These are phyloP conservation scores for Penicillium pulvis DNA, from an alignment of 495 filamentous ascomycete species.

Conservation along the genomic window DNA sequence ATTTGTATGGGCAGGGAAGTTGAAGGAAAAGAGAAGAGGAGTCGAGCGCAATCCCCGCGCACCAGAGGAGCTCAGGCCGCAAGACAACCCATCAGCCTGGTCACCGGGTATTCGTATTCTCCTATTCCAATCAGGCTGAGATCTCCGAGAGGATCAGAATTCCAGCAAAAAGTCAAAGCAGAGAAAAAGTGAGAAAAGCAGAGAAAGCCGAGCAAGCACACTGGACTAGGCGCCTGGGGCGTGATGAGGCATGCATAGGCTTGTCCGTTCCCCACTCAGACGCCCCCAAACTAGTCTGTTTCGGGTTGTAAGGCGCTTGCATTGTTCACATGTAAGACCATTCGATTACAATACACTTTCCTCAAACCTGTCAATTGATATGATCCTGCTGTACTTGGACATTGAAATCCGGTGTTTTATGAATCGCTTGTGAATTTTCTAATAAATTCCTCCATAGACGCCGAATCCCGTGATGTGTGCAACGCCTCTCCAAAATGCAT, in stretches of 20 bases:
- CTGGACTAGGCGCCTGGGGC: slow-evolving; percentile 28
- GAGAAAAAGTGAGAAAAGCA: background rate
- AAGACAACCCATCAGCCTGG: slow-evolving; percentile 15
- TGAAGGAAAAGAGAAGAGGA: slow-evolving; percentile 10
- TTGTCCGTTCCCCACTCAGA: slow-evolving; percentile 23
- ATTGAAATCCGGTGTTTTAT: background rate
- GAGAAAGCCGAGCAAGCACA: slow-evolving; percentile 3
- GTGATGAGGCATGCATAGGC: slow-evolving; percentile 31
- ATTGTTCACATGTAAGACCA: background rate
- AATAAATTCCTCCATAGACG: slow-evolving; percentile 12
- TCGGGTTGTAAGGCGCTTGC: slow-evolving; percentile 25
- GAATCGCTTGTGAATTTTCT: slow-evolving; percentile 10
- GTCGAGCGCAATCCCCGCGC: slow-evolving; percentile 11
- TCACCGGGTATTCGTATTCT: slow-evolving; percentile 2
- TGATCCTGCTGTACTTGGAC: too few relatives aligned
- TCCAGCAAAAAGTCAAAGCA: background rate
- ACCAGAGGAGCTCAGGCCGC: slow-evolving; percentile 21
- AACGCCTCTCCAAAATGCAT: slow-evolving; percentile 17
- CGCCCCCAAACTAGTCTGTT: slow-evolving; percentile 23
- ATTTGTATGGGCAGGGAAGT: slow-evolving; percentile 1
- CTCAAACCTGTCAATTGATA: too few relatives aligned
- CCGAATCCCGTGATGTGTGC: slow-evolving; percentile 14
- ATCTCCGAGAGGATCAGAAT: slow-evolving; percentile 1
- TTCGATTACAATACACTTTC: background rate
- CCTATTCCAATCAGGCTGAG: slow-evolving; percentile 15